phyloP scores from a whole-genome alignment of 1,139 yeast species.

The Pichia sp. region DNA sequence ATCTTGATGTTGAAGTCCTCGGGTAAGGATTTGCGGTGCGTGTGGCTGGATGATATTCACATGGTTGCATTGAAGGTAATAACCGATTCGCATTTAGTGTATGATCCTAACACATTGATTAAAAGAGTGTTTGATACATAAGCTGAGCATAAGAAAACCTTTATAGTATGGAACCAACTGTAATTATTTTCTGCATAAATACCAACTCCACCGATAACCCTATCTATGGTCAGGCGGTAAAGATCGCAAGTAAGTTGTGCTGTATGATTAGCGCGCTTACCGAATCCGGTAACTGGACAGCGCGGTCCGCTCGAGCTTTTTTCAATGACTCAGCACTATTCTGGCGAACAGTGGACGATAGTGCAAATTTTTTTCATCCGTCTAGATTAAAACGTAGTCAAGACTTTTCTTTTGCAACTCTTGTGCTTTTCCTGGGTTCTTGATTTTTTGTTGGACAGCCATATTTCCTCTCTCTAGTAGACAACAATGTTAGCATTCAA shows the following conservation, averaged over 20 bases:
- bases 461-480: too few species aligned
- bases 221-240: too few species aligned
- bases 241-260: too few species aligned
- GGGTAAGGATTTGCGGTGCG: slow-evolving; percentile 6
- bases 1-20: slow-evolving; percentile 2
- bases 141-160: too few species aligned
- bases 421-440: neutral
- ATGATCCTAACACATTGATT: slow-evolving; percentile 8
- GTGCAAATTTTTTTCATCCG: slow-evolving; percentile 7
- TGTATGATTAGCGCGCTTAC: slow-evolving; percentile 20
- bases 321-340: slow-evolving; percentile 1
- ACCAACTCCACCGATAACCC: too few species aligned
- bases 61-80: slow-evolving; percentile 12
- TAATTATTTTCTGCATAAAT: too few species aligned
- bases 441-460: too few species aligned
- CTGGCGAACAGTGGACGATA: neutral
- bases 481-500: slow-evolving; percentile 17
- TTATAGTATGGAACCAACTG: too few species aligned
- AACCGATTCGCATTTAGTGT: slow-evolving; percentile 4
- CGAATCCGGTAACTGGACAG: slow-evolving; percentile 17
- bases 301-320: slow-evolving; percentile 17
- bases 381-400: neutral
- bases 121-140: slow-evolving; percentile 6
- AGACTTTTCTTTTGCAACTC: neutral
- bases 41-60: slow-evolving; percentile 15